Conservation (phyloP, 805 yeast species). For the Sugiyamaella qingdaonensis region DNA sequence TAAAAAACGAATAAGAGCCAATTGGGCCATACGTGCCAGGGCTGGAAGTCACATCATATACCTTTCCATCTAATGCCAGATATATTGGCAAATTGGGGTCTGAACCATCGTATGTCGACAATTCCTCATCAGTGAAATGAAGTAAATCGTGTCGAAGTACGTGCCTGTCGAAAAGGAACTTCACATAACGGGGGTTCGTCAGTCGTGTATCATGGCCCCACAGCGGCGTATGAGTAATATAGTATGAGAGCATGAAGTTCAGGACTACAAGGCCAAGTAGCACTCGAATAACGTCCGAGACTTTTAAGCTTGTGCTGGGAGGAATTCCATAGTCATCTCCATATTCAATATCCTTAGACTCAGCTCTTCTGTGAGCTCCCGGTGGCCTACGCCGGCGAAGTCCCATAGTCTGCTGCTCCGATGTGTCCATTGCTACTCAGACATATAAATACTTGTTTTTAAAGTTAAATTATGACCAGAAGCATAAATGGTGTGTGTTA, state of each 20-base stretch:
- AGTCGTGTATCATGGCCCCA: conserved; percentile 61
- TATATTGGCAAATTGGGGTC: conserved; percentile 49
- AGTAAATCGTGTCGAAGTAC: conserved; percentile 1
- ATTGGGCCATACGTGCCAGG: conserved; percentile 53
- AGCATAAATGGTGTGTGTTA: background rate
- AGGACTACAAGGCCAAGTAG: conserved; percentile 45
- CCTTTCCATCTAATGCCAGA: conserved; percentile 55
- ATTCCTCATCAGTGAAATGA: conserved; percentile 42
- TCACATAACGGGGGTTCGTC: conserved; percentile 42
- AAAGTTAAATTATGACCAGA: too few relatives aligned
- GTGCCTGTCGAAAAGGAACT: conserved; percentile 23
- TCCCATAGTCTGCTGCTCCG: background rate
- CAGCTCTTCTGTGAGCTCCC: background rate
- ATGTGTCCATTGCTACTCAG: background rate
- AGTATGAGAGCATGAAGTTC: conserved; percentile 50
- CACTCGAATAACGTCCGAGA: conserved; percentile 41
- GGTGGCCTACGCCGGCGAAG: background rate
- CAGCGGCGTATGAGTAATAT: conserved; percentile 51
- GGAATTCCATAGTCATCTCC: background rate
- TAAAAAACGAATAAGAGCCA: conserved; percentile 52
- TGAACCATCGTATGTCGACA: conserved; percentile 50
- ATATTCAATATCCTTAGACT: conserved; percentile 1
- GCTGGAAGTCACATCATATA: conserved; percentile 58
- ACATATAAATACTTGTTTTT: background rate
- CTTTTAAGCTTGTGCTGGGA: conserved; percentile 1